Evolutionary conservation across 73 alveolate species (phyloP).

Genomic region (Uronychia binucleata): DNA sequence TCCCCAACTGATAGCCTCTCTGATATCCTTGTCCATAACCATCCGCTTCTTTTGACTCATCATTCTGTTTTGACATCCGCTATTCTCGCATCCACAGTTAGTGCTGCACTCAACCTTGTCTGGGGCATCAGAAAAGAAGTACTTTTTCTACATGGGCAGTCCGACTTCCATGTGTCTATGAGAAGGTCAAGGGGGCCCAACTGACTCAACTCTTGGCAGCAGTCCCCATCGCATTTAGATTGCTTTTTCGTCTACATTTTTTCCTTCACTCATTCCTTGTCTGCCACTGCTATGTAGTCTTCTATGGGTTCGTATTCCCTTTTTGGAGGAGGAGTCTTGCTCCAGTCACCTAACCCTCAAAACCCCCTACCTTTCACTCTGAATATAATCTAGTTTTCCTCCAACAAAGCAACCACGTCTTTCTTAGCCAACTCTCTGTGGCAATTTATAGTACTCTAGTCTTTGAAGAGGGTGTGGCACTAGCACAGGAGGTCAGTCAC

Average conservation of each 20-base stretch:
- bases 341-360: constrained; percentile 34
- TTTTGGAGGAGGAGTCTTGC: constrained; percentile 32
- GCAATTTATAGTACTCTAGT: background rate
- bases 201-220: constrained; percentile 68
- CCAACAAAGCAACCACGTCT: background rate
- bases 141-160: constrained; percentile 65
- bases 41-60: constrained; percentile 74
- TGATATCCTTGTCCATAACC: constrained; percentile 75
- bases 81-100: constrained; percentile 76
- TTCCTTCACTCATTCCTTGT: constrained; percentile 52
- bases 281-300: constrained; percentile 63
- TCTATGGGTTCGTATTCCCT: constrained; percentile 72
- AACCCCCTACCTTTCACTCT: background rate
- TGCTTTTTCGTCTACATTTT: constrained; percentile 63
- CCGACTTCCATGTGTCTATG: constrained; percentile 73
- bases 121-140: no score
- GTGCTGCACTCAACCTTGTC: constrained; percentile 81
- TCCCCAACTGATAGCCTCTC: constrained; percentile 97
- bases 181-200: constrained; percentile 83
- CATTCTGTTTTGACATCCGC: constrained; percentile 78
- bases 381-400: background rate
- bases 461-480: background rate
- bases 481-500: background rate
- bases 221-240: constrained; percentile 72
- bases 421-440: background rate